Evolutionary conservation across 2,329 filamentous ascomycete species (phyloP).

Genomic region (Nothophoma quercina): DNA sequence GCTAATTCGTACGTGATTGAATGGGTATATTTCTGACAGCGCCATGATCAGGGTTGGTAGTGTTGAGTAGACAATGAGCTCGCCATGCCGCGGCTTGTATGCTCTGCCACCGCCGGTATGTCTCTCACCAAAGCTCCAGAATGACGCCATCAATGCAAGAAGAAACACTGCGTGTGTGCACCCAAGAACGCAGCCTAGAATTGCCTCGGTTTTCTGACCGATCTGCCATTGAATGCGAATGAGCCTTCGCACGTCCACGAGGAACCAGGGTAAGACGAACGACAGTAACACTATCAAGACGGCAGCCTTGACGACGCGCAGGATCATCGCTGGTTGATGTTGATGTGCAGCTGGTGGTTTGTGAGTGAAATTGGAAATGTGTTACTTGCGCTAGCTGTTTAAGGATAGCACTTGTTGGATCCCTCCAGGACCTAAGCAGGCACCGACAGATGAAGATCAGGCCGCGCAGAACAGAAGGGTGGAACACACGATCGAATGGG

Average conservation of each 20-base stretch:
- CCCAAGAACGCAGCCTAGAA: background rate
- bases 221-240: background rate
- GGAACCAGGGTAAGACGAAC: background rate
- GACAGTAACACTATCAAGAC: background rate
- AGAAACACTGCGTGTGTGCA: background rate
- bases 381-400: background rate
- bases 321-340: background rate
- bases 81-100: background rate
- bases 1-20: no score
- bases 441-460: no score
- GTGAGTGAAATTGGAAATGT: background rate
- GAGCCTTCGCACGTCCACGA: background rate
- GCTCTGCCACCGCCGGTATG: background rate
- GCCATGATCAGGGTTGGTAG: background rate
- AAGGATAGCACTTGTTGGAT: no score
- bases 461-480: no score
- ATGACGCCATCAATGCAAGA: background rate
- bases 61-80: background rate
- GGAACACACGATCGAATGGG: no score
- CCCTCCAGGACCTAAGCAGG: no score
- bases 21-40: no score
- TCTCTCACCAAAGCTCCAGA: background rate
- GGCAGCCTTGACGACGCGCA: background rate
- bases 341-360: background rate
- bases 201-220: background rate